Evolutionary conservation across 495 filamentous ascomycete genomes (phyloP).

Genomic region (Tirmania nivea): DNA sequence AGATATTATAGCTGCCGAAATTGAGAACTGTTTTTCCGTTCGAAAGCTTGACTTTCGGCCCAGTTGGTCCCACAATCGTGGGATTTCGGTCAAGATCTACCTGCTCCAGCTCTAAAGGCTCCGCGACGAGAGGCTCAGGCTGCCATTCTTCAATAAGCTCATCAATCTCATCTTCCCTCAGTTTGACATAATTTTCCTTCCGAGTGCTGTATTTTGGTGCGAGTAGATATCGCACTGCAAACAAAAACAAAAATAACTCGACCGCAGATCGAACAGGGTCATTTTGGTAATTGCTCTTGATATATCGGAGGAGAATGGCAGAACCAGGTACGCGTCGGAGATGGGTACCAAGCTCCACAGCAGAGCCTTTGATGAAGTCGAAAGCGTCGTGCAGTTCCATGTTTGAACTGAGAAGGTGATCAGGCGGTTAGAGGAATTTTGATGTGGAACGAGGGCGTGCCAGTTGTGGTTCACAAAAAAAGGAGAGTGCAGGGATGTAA

Average conservation of each 20-base stretch:
- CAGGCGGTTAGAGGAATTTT: no score
- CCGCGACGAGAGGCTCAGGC: constrained; percentile 70
- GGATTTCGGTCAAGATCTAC: constrained; percentile 65
- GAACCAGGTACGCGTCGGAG: constrained; percentile 87
- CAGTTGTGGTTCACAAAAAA: no score
- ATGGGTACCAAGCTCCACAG: constrained; percentile 40
- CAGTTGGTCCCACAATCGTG: constrained; percentile 71
- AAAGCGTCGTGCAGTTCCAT: constrained; percentile 77
- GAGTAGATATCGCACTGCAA: constrained; percentile 81
- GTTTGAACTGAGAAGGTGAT: constrained; percentile 1
- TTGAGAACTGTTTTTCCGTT: constrained; percentile 83
- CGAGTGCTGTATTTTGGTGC: constrained; percentile 75
- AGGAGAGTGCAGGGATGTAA: no score
- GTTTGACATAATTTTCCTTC: constrained; percentile 62
- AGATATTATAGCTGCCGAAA: constrained; percentile 85
- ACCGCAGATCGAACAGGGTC: constrained; percentile 85
- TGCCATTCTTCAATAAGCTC: constrained; percentile 94
- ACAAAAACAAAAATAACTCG: constrained; percentile 84
- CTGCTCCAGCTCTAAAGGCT: constrained; percentile 49
- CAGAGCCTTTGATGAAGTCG: constrained; percentile 40
- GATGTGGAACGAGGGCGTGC: no score
- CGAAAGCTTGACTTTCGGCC: constrained; percentile 68
- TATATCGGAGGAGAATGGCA: constrained; percentile 81
- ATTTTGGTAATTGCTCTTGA: constrained; percentile 91
- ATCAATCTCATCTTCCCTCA: constrained; percentile 86